phyloP scores from a whole-genome alignment of 2,329 filamentous ascomycete species.

The Ceratocystis eucalypticola region DNA sequence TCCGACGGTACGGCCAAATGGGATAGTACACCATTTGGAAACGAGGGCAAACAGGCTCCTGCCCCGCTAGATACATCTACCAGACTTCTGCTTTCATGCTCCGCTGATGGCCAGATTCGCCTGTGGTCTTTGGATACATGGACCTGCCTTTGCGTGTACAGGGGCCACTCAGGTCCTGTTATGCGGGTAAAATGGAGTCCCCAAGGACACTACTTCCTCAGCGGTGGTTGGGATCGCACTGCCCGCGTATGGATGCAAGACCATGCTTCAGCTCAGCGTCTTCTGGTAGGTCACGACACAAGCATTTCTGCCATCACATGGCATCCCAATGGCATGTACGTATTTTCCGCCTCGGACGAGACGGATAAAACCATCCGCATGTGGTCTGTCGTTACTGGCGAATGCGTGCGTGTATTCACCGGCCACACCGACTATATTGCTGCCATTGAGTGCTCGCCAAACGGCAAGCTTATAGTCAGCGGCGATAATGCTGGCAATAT shows the following conservation, averaged over 20 bases:
- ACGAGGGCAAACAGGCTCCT: constrained; percentile 31
- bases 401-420: constrained; percentile 79
- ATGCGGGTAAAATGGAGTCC: constrained; percentile 84
- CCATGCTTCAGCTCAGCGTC: constrained; percentile 73
- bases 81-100: constrained; percentile 73
- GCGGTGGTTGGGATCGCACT: constrained; percentile 76
- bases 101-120: constrained; percentile 74
- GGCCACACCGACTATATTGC: constrained; percentile 84
- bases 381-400: constrained; percentile 86
- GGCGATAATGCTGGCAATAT: constrained; percentile 83
- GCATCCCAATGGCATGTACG: constrained; percentile 86
- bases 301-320: constrained; percentile 85
- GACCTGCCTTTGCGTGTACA: constrained; percentile 88
- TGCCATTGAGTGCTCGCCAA: constrained; percentile 69
- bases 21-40: constrained; percentile 37
- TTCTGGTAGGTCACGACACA: constrained; percentile 85
- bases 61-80: constrained; percentile 40
- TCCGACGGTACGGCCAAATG: constrained; percentile 52
- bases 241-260: constrained; percentile 87
- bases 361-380: constrained; percentile 84
- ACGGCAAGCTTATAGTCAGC: constrained; percentile 80
- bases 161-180: constrained; percentile 78
- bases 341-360: constrained; percentile 83
- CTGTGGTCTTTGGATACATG: constrained; percentile 89
- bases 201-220: constrained; percentile 88